Evolutionary conservation across 805 yeast species (phyloP).

Genomic region (Wickerhamia fluorescens): DNA sequence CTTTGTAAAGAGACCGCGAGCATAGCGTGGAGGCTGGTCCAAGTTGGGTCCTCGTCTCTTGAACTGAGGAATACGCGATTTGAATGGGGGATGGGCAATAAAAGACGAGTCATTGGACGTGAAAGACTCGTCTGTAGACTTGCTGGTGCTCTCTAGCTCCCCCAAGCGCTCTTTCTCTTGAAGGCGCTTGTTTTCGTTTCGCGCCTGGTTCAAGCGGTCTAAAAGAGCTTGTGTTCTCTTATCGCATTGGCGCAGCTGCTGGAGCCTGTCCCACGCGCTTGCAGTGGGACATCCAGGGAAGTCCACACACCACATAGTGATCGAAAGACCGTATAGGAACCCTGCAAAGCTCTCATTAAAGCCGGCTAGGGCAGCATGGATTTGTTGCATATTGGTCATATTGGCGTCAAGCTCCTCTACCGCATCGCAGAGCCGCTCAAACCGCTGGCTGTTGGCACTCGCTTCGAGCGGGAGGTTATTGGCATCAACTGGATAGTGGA

Average conservation of each 20-base stretch:
- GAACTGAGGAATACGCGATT: too few relatives aligned
- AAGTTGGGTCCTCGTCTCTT: constrained; percentile 39
- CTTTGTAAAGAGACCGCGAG: constrained; percentile 34
- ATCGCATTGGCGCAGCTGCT: constrained; percentile 14
- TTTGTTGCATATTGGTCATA: constrained; percentile 46
- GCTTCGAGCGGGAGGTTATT: constrained; percentile 38
- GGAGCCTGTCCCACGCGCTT: constrained; percentile 24
- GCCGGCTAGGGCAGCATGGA: constrained; percentile 53
- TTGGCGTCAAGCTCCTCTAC: constrained; percentile 51
- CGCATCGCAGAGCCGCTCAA: constrained; percentile 42
- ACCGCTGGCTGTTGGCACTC: constrained; percentile 29
- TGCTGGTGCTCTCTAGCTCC: constrained; percentile 2
- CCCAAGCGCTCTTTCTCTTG: constrained; percentile 5
- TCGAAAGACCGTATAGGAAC: constrained; percentile 69
- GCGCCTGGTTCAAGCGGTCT: constrained; percentile 13
- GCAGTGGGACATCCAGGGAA: constrained; percentile 41
- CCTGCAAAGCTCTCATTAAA: constrained; percentile 78
- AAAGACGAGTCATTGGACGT: too few relatives aligned
- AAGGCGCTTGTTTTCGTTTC: constrained; percentile 18
- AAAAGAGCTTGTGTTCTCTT: constrained; percentile 15
- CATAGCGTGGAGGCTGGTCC: constrained; percentile 37
- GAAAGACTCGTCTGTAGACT: too few relatives aligned
- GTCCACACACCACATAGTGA: constrained; percentile 86
- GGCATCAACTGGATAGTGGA: constrained; percentile 37
- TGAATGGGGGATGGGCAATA: too few relatives aligned